A percentile compares a stretch with the other conserved stretches of the same genome.
Evolutionary conservation across 1,284 basidiomycete species (phyloP).

Genomic region (Sporisorium reilianum): DNA sequence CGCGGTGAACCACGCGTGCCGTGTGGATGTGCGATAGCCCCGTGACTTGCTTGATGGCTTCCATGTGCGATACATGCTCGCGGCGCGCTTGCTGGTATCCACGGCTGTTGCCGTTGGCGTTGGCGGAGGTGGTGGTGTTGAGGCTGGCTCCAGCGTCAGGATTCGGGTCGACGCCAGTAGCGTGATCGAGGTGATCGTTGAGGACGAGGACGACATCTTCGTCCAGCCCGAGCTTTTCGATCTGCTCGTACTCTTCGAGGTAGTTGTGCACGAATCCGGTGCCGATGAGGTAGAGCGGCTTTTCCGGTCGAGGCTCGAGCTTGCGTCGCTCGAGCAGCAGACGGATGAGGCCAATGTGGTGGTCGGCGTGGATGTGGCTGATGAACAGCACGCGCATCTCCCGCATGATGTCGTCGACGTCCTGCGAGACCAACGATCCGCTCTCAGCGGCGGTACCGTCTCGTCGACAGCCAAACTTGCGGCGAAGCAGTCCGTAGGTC

Average conservation of each 20-base stretch:
- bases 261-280: conserved; percentile 75
- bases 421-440: conserved; percentile 22
- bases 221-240: conserved; percentile 78
- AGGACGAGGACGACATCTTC: conserved; percentile 70
- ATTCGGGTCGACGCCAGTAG: conserved; percentile 47
- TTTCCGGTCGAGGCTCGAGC: conserved; percentile 71
- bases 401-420: conserved; percentile 71
- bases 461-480: conserved; percentile 76
- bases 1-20: conserved; percentile 39
- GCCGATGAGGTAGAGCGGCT: conserved; percentile 78
- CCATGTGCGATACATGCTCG: conserved; percentile 24
- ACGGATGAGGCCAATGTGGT: conserved; percentile 85
- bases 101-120: conserved; percentile 8
- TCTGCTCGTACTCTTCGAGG: conserved; percentile 76
- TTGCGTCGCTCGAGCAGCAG: conserved; percentile 80
- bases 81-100: conserved; percentile 10
- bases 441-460: conserved; percentile 32
- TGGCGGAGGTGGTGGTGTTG: not conserved
- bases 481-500: conserved; percentile 86
- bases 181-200: conserved; percentile 51
- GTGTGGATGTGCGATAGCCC: conserved; percentile 46
- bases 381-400: conserved; percentile 84
- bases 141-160: not conserved
- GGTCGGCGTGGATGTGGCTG: conserved; percentile 92
- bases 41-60: conserved; percentile 23